Evolutionary conservation across 805 yeast genomes (phyloP).

Genomic region (Candida suzukii): DNA sequence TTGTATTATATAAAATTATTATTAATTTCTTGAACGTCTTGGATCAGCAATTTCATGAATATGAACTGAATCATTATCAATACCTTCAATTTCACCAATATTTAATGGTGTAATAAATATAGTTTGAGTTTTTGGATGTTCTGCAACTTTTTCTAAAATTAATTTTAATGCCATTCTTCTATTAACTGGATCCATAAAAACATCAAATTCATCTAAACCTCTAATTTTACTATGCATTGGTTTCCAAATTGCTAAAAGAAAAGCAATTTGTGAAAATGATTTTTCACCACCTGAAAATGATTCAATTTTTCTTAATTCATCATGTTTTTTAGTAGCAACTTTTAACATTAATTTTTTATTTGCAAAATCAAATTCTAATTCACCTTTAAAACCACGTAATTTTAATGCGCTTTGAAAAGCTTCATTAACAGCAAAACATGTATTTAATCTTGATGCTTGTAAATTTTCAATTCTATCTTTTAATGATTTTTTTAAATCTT

Average conservation of each 20-base stretch:
- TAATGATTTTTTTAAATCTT: conserved; percentile 29
- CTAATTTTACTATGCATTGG: conserved; percentile 83
- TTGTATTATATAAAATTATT: too few species aligned
- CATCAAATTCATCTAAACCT: conserved; percentile 95
- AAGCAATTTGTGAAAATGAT: conserved; percentile 85
- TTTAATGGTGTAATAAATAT: conserved; percentile 94
- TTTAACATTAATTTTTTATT: conserved; percentile 44
- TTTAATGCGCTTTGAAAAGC: conserved; percentile 56
- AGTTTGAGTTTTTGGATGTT: conserved; percentile 68
- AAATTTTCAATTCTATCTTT: conserved; percentile 36
- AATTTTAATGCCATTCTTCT: conserved; percentile 71
- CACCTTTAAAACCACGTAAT: conserved; percentile 69
- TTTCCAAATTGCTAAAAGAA: conserved; percentile 85
- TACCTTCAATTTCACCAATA: conserved; percentile 62
- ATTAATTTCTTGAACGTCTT: too few species aligned
- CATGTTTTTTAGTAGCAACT: conserved; percentile 56
- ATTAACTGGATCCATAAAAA: conserved; percentile 92
- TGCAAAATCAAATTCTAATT: conserved; percentile 53
- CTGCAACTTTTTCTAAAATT: conserved; percentile 60
- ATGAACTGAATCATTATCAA: conserved; percentile 44
- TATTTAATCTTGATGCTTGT: conserved; percentile 29
- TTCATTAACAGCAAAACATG: conserved; percentile 41
- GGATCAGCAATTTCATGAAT: conserved; percentile 54
- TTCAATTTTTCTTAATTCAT: conserved; percentile 59
- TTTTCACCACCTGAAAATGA: conserved; percentile 96